Conservation (phyloP, 2,329 filamentous ascomycete species). For the Thelonectria rubi region DNA sequence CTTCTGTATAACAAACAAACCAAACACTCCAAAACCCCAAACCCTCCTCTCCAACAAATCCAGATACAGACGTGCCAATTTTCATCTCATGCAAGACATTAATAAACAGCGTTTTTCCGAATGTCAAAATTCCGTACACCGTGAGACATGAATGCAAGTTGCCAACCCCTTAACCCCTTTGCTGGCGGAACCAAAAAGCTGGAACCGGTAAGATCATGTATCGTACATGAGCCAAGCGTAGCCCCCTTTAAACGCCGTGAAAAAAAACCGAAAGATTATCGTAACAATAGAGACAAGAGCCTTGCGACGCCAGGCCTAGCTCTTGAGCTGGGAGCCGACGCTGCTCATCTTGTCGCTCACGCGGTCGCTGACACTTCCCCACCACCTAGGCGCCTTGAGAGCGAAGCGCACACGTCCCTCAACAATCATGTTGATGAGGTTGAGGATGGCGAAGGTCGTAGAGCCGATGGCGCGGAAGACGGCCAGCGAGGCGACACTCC, state of each 20-base stretch:
- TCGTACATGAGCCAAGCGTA: background rate
- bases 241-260: slow-evolving; percentile 8
- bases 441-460: slow-evolving; percentile 83
- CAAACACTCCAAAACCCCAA: slow-evolving; percentile 1
- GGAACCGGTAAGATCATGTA: background rate
- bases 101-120: slow-evolving; percentile 7
- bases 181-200: slow-evolving; percentile 2
- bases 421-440: slow-evolving; percentile 82
- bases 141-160: slow-evolving; percentile 1
- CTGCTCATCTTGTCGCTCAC: slow-evolving; percentile 61
- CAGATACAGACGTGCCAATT: background rate
- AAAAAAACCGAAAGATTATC: slow-evolving; percentile 24
- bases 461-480: slow-evolving; percentile 87
- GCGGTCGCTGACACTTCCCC: slow-evolving; percentile 55
- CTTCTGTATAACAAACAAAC: background rate
- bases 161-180: slow-evolving; percentile 3
- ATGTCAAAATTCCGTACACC: slow-evolving; percentile 11
- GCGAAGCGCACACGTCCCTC: slow-evolving; percentile 79
- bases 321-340: slow-evolving; percentile 55
- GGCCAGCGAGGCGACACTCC: slow-evolving; percentile 86
- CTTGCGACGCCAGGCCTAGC: slow-evolving; percentile 37
- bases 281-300: background rate
- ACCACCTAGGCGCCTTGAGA: slow-evolving; percentile 63
- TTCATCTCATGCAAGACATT: slow-evolving; percentile 9
- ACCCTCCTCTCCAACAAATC: background rate